Evolutionary conservation across 768 basidiomycete species (phyloP).

Genomic region (Tylopilus cervinicoccineus): DNA sequence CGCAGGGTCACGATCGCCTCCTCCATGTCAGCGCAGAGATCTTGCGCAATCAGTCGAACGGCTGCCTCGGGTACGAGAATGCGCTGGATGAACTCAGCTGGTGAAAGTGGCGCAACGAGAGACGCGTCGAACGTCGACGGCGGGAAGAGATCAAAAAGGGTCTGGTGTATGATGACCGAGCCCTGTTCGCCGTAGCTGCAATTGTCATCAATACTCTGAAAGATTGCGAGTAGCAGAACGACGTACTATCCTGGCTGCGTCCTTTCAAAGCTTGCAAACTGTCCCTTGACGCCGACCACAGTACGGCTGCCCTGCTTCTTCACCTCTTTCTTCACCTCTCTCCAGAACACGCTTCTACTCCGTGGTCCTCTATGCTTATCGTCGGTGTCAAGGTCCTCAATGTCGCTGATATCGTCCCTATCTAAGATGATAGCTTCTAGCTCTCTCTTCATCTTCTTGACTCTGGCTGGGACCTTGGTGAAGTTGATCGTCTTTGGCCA

Average conservation of each 20-base stretch:
- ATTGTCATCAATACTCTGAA: background rate
- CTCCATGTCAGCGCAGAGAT: slow-evolving; percentile 47
- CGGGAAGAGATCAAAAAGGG: slow-evolving; percentile 73
- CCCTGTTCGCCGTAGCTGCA: slow-evolving; percentile 83
- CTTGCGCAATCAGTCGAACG: slow-evolving; percentile 75
- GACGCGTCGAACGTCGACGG: slow-evolving; percentile 49
- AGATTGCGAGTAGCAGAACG: background rate
- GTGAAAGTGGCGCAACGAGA: slow-evolving; percentile 60
- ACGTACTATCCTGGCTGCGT: slow-evolving; percentile 89
- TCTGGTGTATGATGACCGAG: slow-evolving; percentile 74
- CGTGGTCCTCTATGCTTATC: slow-evolving; percentile 23
- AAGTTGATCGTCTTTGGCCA: slow-evolving; percentile 80
- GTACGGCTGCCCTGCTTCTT: slow-evolving; percentile 62
- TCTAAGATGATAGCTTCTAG: slow-evolving; percentile 54
- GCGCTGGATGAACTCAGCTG: slow-evolving; percentile 74
- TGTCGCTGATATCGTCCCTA: slow-evolving; percentile 24
- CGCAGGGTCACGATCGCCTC: slow-evolving; percentile 58
- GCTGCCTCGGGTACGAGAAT: slow-evolving; percentile 91
- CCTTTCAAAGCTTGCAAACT: slow-evolving; percentile 77
- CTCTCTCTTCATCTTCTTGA: slow-evolving; percentile 44
- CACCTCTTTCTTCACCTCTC: slow-evolving; percentile 57
- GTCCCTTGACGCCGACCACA: slow-evolving; percentile 64
- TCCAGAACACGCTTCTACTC: slow-evolving; percentile 62
- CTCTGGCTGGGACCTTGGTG: slow-evolving; percentile 46
- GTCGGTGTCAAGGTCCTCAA: slow-evolving; percentile 11